Percentiles rank a stretch among this genome's conserved stretches.
These are phyloP conservation scores for Angophora floribunda DNA, from an alignment of 345 rosid genomes.

Conservation along the genomic window DNA sequence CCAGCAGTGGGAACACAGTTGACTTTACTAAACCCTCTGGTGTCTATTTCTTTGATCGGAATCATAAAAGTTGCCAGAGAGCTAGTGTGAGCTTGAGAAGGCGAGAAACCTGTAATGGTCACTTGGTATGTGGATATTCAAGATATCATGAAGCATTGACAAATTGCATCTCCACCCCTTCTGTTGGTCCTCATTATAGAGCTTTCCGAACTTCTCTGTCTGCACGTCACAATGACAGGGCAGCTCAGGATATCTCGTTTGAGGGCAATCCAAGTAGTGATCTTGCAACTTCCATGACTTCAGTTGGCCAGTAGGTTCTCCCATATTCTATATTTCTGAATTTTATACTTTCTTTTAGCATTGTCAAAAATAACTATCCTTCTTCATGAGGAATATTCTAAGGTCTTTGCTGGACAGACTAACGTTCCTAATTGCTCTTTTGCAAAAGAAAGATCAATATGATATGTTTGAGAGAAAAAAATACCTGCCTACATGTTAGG, in stretches of 20 bases:
- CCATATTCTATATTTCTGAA: not conserved
- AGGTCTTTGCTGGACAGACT: not conserved
- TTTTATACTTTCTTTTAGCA: not conserved
- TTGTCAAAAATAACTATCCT: not conserved
- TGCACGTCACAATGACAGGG: conserved; percentile 27
- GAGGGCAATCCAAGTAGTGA: conserved; percentile 47
- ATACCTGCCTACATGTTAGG: not conserved
- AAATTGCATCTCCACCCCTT: conserved; percentile 1
- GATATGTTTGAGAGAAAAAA: not conserved
- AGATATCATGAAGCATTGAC: conserved; percentile 16
- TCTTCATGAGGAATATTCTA: not conserved
- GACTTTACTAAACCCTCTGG: conserved; percentile 45
- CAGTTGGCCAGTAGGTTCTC: conserved; percentile 40
- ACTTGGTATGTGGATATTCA: conserved; percentile 32
- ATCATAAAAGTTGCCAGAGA: conserved; percentile 21
- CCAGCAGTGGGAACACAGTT: conserved; percentile 42
- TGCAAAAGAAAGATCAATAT: not conserved
- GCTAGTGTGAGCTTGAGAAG: conserved; percentile 42
- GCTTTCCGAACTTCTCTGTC: conserved; percentile 27
- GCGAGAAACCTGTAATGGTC: conserved; percentile 13
- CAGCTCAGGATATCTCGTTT: conserved; percentile 53
- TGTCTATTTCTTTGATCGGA: conserved; percentile 37
- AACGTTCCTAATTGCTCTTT: not conserved
- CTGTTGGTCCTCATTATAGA: conserved; percentile 23
- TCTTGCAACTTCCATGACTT: conserved; percentile 17